Evolutionary conservation across 2,329 filamentous ascomycete species (phyloP), one percentile per base, ranked within the genome.

Genomic region (Chrysoporthe puriensis): DNA sequence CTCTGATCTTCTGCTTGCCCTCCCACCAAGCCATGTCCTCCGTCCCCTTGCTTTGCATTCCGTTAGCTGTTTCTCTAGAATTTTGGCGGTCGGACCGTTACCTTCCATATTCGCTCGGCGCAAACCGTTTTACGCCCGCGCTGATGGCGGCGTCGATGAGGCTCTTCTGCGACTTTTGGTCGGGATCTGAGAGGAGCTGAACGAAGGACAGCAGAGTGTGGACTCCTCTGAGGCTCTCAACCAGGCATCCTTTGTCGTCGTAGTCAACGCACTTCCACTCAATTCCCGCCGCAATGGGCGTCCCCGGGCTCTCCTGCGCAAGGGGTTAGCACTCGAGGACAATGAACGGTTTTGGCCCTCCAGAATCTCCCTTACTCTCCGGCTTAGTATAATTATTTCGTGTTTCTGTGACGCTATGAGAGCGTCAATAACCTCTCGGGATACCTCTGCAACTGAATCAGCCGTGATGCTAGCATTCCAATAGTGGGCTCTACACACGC

Each of bases 61-160:
- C 7, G 59, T 66, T 21, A 66, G 21, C n/a, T 7, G 42, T 32
- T 16, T 18, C n/a, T 36, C 2, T 11, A 4, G 21, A 0, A 59
- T 9, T 52, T 13, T 9, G 46, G 36, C 6, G n/a, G 4, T 21
- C n/a, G 32, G 14, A 6, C 13, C 3, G 14, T 75, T 68, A 84
- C 82, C 76, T 76, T 32, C 74, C 77, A 70, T 84, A 91, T 71
- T 91, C 89, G 46, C 85, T 86, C 1, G 88, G 87, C 1, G 89
- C 82, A 73, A 88, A 89, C 7, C 87, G 82, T 71, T 84, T 84
- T 6, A 91, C 88, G 5, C 62, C 57, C 13, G 67, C 67, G 11
- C 79, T 78, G 50, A 88, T 80, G 7, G 86, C 81, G 0, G 88
- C 88, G 66, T 90, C 85, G 63, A 90, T 85, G 59, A 91, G 76